Evolutionary conservation across 805 yeast species (phyloP), one percentile per base, ranked within the genome.

Genomic region (Saccharomycopsis sp.): DNA sequence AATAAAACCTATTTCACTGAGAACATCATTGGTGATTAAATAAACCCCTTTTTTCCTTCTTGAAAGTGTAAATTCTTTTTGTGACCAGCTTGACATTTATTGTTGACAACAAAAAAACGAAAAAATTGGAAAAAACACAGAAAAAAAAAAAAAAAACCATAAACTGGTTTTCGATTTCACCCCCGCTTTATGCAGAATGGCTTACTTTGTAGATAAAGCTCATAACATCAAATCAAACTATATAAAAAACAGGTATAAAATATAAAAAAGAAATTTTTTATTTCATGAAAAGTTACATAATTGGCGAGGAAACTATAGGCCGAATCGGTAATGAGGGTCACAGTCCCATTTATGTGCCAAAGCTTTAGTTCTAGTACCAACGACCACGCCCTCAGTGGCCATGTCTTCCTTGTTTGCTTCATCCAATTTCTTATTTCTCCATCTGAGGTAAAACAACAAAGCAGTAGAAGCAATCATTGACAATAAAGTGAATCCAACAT

Each of bases 21-120:
- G 48, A 3, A 85, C 69, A 52, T 84, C 93, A 38, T 81, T 79
- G 1, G 88, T 81, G 45, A 85, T 74, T 22, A 85, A 66, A 60
- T 85, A 81, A 48, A 78, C 72, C 3, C 94, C 94, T 52, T 47
- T 47, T 14, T 39, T 20, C 13, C 36, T 38, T 2, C 38, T 8
- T 14, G 48, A 42, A 6, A 47, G 22, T 8, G 51, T 39, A 20
- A 47, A 47, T 23, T 47, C 48, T 36, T 39, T 43, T 21, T 47
- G 51, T 11, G 26, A 8, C 48, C 48, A 47, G 22, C 7, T 19
- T 3, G 35, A 31, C 35, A 31, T 31, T 6, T 31, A n/a, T 27
- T 27, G n/a, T 27, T n/a, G n/a, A n/a, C n/a, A n/a, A n/a, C n/a
- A n/a, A n/a, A n/a, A n/a, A n/a, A n/a, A n/a, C n/a, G n/a, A n/a